These are phyloP conservation scores for Bipolaris zeicola DNA, from an alignment of 2,329 filamentous ascomycete genomes.

Conservation along the genomic window DNA sequence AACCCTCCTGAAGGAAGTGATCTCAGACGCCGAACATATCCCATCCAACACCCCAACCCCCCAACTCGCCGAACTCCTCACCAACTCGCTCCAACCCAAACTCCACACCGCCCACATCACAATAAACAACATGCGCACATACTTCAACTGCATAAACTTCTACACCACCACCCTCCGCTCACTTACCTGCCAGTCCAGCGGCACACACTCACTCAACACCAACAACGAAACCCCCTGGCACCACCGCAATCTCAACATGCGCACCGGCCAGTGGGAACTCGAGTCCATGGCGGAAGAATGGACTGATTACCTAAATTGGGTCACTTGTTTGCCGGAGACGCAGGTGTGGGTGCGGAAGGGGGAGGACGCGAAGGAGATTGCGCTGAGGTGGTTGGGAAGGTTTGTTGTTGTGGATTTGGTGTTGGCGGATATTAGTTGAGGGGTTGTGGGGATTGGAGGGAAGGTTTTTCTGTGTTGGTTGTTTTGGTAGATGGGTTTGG, in stretches of 20 bases:
- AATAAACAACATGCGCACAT: no score
- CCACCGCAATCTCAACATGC: background rate
- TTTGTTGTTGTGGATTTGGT: no score
- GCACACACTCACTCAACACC: background rate
- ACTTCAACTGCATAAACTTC: no score
- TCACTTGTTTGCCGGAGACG: background rate
- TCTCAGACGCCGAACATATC: background rate
- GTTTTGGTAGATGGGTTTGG: no score
- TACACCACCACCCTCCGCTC: no score
- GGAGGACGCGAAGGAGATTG: background rate
- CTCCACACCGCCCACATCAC: background rate
- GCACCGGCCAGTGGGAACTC: background rate
- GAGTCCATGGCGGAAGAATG: background rate
- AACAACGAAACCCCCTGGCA: background rate
- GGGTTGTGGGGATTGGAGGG: no score
- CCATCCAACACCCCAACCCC: background rate
- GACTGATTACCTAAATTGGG: background rate
- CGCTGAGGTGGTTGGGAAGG: background rate
- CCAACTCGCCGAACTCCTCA: background rate
- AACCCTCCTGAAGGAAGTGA: rapidly evolving
- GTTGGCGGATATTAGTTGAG: no score
- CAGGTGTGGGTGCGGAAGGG: background rate
- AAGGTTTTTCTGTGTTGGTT: no score
- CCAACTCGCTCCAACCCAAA: no score
- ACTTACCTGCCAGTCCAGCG: no score